phyloP scores from a whole-genome alignment of 495 filamentous ascomycete genomes.

The Lineolata rhizophorae region DNA sequence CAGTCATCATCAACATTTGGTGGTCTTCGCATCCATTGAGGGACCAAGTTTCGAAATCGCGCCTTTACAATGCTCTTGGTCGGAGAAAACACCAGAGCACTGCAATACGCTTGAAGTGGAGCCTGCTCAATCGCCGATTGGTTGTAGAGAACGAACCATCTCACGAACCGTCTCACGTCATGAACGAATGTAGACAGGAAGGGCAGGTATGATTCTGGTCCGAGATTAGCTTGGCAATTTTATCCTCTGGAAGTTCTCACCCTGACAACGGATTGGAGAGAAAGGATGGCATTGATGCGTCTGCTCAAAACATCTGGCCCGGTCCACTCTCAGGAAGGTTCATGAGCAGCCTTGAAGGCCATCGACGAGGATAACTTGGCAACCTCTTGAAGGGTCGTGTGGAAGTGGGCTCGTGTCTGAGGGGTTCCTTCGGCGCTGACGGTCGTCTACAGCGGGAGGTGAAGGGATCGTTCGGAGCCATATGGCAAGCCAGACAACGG shows the following conservation, averaged over 20 bases:
- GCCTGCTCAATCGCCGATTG: conserved; percentile 6
- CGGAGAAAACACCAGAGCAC: conserved; percentile 16
- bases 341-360: too few species aligned
- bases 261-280: background rate
- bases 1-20: conserved; percentile 6
- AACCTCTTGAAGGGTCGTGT: too few species aligned
- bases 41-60: conserved; percentile 3
- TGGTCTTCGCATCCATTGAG: conserved; percentile 4
- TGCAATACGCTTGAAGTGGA: conserved; percentile 15
- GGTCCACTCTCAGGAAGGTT: too few species aligned
- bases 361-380: too few species aligned
- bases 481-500: too few species aligned
- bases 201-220: background rate
- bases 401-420: too few species aligned
- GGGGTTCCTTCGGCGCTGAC: too few species aligned
- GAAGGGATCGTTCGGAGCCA: too few species aligned
- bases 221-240: background rate
- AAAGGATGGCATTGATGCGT: background rate
- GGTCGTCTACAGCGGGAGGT: too few species aligned
- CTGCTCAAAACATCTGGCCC: too few species aligned
- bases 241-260: background rate
- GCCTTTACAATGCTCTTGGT: conserved; percentile 9
- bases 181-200: conserved; percentile 10
- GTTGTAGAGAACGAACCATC: conserved; percentile 13
- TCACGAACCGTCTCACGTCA: conserved; percentile 16